Conservation (phyloP, 768 basidiomycete species). For the Multifurca ochricompacta region DNA sequence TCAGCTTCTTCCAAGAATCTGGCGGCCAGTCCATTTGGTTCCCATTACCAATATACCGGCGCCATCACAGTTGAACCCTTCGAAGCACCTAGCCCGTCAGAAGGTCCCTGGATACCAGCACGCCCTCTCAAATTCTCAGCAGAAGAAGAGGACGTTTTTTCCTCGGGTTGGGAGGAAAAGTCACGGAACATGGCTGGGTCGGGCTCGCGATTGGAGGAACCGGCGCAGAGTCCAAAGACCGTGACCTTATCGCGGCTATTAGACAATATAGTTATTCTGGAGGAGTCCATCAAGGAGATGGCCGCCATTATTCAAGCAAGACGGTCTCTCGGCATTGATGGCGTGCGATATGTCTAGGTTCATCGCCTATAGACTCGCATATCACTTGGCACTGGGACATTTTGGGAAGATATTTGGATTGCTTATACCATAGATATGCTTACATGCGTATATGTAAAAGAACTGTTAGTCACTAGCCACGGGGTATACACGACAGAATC, state of each 20-base stretch:
- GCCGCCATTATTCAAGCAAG: slow-evolving; percentile 80
- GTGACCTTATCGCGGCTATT: slow-evolving; percentile 78
- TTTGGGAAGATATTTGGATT: background rate
- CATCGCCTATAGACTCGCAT: background rate
- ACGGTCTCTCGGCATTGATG: slow-evolving; percentile 77
- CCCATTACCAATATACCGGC: slow-evolving; percentile 76
- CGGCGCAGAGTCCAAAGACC: slow-evolving; percentile 28
- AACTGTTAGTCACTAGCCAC: background rate
- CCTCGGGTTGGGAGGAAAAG: slow-evolving; percentile 40
- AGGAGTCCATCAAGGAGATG: slow-evolving; percentile 92
- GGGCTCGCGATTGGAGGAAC: slow-evolving; percentile 26
- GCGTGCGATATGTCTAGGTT: slow-evolving; percentile 58
- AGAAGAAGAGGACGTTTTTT: slow-evolving; percentile 70
- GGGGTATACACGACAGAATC: background rate
- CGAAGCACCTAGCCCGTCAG: slow-evolving; percentile 48
- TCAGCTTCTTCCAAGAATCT: slow-evolving; percentile 42
- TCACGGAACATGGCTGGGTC: slow-evolving; percentile 10
- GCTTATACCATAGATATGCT: background rate
- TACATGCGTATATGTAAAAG: slow-evolving; percentile 7
- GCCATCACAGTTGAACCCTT: slow-evolving; percentile 66
- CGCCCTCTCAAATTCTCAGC: slow-evolving; percentile 43
- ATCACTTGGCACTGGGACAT: background rate
- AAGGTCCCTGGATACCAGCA: slow-evolving; percentile 58
- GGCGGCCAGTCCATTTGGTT: slow-evolving; percentile 70
- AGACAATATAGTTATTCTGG: slow-evolving; percentile 91